Percentiles rank a stretch among this genome's conserved stretches.
Conservation (phyloP, 176 grass and related monocot species). For the Oryza glaberrima region DNA sequence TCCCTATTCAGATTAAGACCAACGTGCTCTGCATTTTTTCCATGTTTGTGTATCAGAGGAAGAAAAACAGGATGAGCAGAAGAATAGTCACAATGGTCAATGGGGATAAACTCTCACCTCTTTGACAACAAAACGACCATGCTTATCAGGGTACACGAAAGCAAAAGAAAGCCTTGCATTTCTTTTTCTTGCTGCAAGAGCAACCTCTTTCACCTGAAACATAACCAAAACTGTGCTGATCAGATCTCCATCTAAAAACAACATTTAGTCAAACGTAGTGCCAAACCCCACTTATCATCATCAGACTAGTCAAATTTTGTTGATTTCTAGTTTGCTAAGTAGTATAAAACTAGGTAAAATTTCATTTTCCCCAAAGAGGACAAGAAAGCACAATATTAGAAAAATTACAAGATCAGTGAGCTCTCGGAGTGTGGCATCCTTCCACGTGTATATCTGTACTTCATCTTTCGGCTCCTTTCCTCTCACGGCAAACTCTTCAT, state of each 20-base stretch:
- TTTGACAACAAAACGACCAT: conserved; percentile 87
- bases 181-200: conserved; percentile 88
- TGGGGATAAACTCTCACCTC: conserved; percentile 46
- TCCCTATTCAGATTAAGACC: background rate
- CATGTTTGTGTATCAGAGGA: background rate
- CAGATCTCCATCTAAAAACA: conserved; percentile 33
- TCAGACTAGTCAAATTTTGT: background rate
- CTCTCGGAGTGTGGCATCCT: conserved; percentile 89
- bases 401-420: conserved; percentile 86
- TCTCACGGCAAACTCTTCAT: conserved; percentile 91
- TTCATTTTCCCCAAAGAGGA: background rate
- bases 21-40: background rate
- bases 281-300: background rate
- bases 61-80: background rate
- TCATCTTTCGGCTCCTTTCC: conserved; percentile 99
- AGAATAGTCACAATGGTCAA: conserved; percentile 6
- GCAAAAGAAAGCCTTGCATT: conserved; percentile 91
- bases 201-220: conserved; percentile 95
- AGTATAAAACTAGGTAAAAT: background rate
- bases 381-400: conserved; percentile 3
- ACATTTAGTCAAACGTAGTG: background rate
- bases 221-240: conserved; percentile 9
- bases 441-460: conserved; percentile 99
- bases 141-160: conserved; percentile 93
- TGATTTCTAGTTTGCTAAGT: background rate